Conservation (phyloP, 139 green algal genomes). For the Auxenochlorella protothecoides region DNA sequence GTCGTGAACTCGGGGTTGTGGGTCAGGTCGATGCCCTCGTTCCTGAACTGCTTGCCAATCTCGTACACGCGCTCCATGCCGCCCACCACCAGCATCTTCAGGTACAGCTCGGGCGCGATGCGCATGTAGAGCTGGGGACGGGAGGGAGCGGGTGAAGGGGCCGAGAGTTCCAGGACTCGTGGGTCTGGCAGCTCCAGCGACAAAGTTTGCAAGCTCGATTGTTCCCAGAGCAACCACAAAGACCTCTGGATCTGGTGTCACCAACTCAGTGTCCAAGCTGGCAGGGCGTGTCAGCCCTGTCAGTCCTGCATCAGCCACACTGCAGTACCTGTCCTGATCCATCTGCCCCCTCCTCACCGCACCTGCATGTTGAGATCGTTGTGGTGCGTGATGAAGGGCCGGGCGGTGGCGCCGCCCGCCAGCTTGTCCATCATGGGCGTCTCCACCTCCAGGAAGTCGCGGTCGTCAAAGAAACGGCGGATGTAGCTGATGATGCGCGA, state of each 20-base stretch:
- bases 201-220: too few species aligned
- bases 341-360: not conserved
- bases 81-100: conserved; percentile 97
- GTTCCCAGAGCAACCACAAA: too few species aligned
- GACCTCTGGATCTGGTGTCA: too few species aligned
- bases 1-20: conserved; percentile 99
- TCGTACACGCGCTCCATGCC: conserved; percentile 93
- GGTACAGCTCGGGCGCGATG: conserved; percentile 95
- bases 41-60: conserved; percentile 74
- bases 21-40: conserved; percentile 99
- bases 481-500: conserved; percentile 78
- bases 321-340: too few species aligned
- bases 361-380: conserved; percentile 95
- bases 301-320: too few species aligned
- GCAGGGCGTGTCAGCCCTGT: too few species aligned
- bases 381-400: conserved; percentile 95
- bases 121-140: conserved; percentile 85
- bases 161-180: too few species aligned
- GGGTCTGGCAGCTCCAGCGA: too few species aligned
- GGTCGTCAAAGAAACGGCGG: conserved; percentile 78
- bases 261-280: too few species aligned
- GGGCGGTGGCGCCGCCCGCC: conserved; percentile 79
- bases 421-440: conserved; percentile 94
- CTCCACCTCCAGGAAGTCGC: conserved; percentile 91
- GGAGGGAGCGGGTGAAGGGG: too few species aligned